Base-by-base conservation (phyloP, 306 rosid species). In the Morella rubra region DNA sequence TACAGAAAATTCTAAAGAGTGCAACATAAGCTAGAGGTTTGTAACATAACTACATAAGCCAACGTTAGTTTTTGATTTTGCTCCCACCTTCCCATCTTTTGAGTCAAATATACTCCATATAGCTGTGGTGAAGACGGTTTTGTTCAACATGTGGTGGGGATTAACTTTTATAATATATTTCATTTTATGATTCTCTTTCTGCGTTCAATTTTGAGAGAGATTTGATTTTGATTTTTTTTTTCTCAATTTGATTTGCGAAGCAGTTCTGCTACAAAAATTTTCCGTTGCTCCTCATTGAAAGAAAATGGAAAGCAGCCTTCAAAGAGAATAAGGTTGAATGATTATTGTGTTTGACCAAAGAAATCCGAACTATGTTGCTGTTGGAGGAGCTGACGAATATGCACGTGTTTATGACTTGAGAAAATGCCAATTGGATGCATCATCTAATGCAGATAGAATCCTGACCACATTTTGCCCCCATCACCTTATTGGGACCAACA, bases 101-200 rank as follows among this genome's bases (percentile, higher is more conserved):
- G n/a, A n/a, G n/a, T n/a, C n/a, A n/a, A n/a, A n/a, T n/a, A n/a
- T n/a, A n/a, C n/a, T n/a, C n/a, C n/a, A 53, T 89, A 89, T 73
- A 89, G 93, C 73, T 84, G 87, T 42, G 90, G 91, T 32, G 90
- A 82, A 87, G 93, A 89, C 72, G 91, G 93, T 74, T 74, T 75
- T 76, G 22, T 85, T 59, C 93, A 84, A 77, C 91, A 87, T 84
- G 93, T 89, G 80, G n/a, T n/a, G n/a, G n/a, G n/a, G 83, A 90
- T 82, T 54, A 54, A 80, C 58, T 64, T 77, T 73, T 32, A 81
- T 76, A 51, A 42, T 82, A 15, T 59, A 65, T 58, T 81, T 49
- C 76, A 45, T 66, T 53, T 68, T 81, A 80, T 81, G 44, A 74
- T 74, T 75, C 58, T 74, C 77, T 45, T 86, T 62, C 80, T 72